Conservation (phyloP, 495 filamentous ascomycete species). For the Halenospora varia region DNA sequence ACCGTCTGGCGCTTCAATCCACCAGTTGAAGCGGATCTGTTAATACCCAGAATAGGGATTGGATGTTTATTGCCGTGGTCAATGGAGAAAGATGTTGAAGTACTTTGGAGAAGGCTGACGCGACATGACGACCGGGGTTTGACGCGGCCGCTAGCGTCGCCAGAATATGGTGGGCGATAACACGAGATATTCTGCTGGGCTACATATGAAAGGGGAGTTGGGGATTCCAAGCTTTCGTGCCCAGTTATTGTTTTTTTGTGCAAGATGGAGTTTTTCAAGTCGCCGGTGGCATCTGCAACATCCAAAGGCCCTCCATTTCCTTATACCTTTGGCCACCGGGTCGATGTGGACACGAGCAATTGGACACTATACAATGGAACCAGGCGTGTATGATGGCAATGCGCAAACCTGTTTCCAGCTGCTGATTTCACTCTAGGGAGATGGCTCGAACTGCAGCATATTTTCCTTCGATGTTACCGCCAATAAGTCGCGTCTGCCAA, state of each 20-base stretch:
- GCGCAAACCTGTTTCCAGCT: not conserved
- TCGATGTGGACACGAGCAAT: constrained; percentile 83
- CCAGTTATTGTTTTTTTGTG: not conserved
- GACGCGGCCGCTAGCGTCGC: not conserved
- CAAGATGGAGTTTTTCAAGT: constrained; percentile 94
- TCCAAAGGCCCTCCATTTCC: constrained; percentile 90
- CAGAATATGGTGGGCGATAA: not conserved
- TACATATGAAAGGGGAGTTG: not conserved
- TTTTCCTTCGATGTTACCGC: constrained; percentile 87
- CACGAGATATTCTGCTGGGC: constrained; percentile 2
- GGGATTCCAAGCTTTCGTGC: not conserved
- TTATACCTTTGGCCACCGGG: constrained; percentile 84
- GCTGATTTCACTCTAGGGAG: constrained; percentile 59
- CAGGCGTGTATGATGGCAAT: constrained; percentile 60
- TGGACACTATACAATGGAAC: constrained; percentile 93
- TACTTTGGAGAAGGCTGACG: no score
- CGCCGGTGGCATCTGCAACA: constrained; percentile 92
- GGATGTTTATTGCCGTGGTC: no score
- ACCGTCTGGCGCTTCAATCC: no score
- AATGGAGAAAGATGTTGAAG: no score
- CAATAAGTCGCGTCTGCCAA: constrained; percentile 73
- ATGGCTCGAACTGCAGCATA: constrained; percentile 88
- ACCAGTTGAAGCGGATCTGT: no score
- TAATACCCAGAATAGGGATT: no score
- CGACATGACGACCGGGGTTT: no score